These are phyloP conservation scores for Spongospora subterranea DNA, from an alignment of 208 protist genomes.

Conservation along the genomic window DNA sequence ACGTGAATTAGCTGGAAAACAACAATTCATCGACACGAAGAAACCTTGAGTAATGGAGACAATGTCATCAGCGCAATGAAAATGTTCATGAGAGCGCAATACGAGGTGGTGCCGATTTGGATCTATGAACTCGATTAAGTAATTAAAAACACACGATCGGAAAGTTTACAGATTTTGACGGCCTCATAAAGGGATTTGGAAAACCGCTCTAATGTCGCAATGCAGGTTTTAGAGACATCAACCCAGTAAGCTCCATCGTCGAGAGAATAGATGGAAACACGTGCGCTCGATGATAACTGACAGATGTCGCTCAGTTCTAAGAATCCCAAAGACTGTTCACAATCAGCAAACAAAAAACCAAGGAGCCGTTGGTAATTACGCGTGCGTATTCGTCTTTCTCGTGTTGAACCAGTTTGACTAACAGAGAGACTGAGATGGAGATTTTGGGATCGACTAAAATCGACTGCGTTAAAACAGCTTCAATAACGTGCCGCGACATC, in stretches of 20 bases:
- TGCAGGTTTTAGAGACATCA: not conserved
- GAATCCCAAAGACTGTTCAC: conserved; percentile 20
- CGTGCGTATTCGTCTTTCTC: not conserved
- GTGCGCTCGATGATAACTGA: not conserved
- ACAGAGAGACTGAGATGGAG: not conserved
- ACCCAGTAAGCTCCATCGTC: not conserved
- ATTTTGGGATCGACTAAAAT: not conserved
- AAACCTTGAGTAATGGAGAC: conserved; percentile 7
- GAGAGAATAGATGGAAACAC: not conserved
- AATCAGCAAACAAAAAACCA: not conserved
- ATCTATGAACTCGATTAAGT: not conserved
- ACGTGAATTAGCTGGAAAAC: not conserved
- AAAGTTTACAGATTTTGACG: not conserved
- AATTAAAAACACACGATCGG: not conserved
- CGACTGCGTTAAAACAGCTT: conserved; percentile 19
- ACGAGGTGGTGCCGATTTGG: not conserved
- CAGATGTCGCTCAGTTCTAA: conserved; percentile 42
- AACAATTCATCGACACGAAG: not conserved
- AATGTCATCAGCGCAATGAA: not conserved
- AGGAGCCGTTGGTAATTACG: not conserved
- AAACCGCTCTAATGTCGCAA: not conserved
- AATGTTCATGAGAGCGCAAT: not conserved
- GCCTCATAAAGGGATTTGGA: not conserved
- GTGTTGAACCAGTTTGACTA: not conserved
- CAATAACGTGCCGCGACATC: not conserved